Evolutionary conservation across 441 rosid species (phyloP).

Genomic region (Croton setiger): DNA sequence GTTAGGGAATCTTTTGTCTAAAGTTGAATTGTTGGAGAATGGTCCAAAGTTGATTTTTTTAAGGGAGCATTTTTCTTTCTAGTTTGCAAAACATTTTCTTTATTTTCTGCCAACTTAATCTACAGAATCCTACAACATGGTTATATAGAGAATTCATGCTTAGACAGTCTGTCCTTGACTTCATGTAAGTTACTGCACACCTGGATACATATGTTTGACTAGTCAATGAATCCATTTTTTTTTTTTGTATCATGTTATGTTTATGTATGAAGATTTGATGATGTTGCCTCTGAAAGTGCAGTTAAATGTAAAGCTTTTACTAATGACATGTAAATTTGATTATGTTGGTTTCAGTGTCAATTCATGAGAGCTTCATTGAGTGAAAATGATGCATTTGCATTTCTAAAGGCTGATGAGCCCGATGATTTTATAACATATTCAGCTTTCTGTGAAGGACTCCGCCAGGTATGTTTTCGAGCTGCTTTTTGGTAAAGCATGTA

Average conservation of each 20-base stretch:
- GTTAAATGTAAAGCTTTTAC: background rate
- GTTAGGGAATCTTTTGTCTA: background rate
- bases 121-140: background rate
- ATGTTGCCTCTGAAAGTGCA: background rate
- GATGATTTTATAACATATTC: slow-evolving; percentile 51
- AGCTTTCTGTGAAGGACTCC: slow-evolving; percentile 70
- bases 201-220: background rate
- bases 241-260: background rate
- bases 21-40: background rate
- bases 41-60: background rate
- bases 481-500: background rate
- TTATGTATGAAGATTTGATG: background rate
- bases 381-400: slow-evolving; percentile 58
- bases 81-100: background rate
- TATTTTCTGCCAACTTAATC: background rate
- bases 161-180: background rate
- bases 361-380: slow-evolving; percentile 55
- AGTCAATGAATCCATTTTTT: background rate
- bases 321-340: slow-evolving; percentile 11
- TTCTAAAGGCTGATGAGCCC: slow-evolving; percentile 51
- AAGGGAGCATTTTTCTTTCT: background rate
- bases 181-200: background rate
- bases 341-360: slow-evolving; percentile 49
- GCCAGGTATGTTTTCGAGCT: slow-evolving; percentile 46
- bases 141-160: background rate